Percentiles rank a stretch among this genome's conserved stretches.
These are phyloP conservation scores for Tolypocladium guangdongense DNA, from an alignment of 2,329 filamentous ascomycete species.

Conservation along the genomic window DNA sequence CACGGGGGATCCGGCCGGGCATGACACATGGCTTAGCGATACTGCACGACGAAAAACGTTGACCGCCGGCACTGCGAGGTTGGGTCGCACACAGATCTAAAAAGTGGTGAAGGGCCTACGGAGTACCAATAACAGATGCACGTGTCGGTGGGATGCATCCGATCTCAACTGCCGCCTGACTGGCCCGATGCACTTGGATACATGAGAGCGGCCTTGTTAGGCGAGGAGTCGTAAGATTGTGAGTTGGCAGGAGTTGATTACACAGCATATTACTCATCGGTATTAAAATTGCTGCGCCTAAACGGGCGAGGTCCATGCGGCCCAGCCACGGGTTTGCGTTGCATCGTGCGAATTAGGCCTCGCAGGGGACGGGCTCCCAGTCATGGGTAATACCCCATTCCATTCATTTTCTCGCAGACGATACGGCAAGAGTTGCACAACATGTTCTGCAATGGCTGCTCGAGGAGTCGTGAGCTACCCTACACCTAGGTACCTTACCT, in stretches of 20 bases:
- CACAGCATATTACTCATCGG: too few species aligned
- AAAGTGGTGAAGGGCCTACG: too few species aligned
- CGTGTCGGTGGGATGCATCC: background rate
- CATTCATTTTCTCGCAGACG: background rate
- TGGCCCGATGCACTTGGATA: background rate
- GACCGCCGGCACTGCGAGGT: background rate
- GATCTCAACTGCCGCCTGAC: background rate
- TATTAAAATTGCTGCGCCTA: background rate
- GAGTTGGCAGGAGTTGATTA: too few species aligned
- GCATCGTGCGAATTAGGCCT: background rate
- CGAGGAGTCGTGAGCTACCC: background rate
- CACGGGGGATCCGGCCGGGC: too few species aligned
- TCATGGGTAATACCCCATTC: too few species aligned
- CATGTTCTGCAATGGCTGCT: too few species aligned
- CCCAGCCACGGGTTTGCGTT: background rate
- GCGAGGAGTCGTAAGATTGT: background rate
- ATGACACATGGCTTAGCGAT: too few species aligned
- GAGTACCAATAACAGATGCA: too few species aligned
- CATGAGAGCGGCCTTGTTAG: background rate
- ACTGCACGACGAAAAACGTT: background rate
- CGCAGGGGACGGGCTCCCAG: background rate
- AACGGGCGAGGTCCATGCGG: background rate
- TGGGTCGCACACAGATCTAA: background rate
- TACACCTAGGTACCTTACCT: too few species aligned
- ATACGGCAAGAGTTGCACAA: too few species aligned